Evolutionary conservation across 169 alveolate species (phyloP).

Genomic region (Cryptosporidium sp.): DNA sequence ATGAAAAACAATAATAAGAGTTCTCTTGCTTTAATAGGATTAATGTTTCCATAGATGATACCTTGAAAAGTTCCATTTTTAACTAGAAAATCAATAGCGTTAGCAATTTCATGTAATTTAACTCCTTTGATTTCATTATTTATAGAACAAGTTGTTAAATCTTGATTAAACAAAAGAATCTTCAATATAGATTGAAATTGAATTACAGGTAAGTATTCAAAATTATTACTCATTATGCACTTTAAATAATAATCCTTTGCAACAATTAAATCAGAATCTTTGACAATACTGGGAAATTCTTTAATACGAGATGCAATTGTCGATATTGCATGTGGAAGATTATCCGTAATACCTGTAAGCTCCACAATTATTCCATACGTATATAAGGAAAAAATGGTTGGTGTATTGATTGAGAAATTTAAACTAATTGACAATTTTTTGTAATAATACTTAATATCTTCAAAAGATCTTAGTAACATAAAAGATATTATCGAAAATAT

Average conservation of each 20-base stretch:
- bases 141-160: not conserved
- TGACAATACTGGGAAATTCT: not conserved
- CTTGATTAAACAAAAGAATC: constrained; percentile 9
- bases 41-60: constrained; percentile 28
- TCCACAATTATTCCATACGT: constrained; percentile 15
- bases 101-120: constrained; percentile 9
- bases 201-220: not conserved
- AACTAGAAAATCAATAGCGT: constrained; percentile 8
- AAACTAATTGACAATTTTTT: not conserved
- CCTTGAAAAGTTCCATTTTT: constrained; percentile 40
- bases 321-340: not conserved
- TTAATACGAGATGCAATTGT: constrained; percentile 19
- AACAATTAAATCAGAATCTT: not conserved
- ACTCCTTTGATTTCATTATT: not conserved
- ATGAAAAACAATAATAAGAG: constrained; percentile 40
- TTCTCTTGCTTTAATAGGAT: constrained; percentile 46
- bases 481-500: constrained; percentile 4
- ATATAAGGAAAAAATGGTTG: constrained; percentile 8
- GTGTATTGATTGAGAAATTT: constrained; percentile 11
- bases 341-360: constrained; percentile 1
- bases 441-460: constrained; percentile 24
- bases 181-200: constrained; percentile 26
- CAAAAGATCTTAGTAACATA: constrained; percentile 28
- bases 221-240: not conserved
- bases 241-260: not conserved